Evolutionary conservation across 345 rosid species (phyloP).

Genomic region (Arabis hirsuta): DNA sequence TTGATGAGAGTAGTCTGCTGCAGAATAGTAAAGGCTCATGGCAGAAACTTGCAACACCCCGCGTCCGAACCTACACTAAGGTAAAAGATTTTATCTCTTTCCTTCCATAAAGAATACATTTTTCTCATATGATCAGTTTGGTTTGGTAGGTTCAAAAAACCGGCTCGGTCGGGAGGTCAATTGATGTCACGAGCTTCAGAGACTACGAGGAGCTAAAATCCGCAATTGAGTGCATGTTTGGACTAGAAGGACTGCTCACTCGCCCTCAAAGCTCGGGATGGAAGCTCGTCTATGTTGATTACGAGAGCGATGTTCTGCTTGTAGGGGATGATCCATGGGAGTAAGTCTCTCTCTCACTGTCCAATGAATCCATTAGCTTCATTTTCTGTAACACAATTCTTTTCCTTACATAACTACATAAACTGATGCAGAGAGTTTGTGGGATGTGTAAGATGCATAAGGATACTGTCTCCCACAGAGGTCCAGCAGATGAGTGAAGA

Average conservation of each 20-base stretch:
- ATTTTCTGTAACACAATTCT: background rate
- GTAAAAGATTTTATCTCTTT: constrained; percentile 39
- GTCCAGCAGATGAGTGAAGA: constrained; percentile 99
- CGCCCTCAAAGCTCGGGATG: constrained; percentile 83
- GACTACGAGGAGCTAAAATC: constrained; percentile 81
- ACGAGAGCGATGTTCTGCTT: constrained; percentile 91
- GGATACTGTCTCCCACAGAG: constrained; percentile 91
- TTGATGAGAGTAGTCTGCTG: constrained; percentile 73
- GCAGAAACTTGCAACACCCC: constrained; percentile 76
- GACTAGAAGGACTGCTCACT: constrained; percentile 84
- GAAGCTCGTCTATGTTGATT: constrained; percentile 96
- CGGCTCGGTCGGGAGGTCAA: constrained; percentile 97
- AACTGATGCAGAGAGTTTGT: constrained; percentile 74
- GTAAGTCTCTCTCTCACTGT: constrained; percentile 51
- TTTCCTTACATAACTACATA: constrained; percentile 9
- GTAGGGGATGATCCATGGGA: constrained; percentile 99
- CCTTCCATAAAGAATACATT: background rate
- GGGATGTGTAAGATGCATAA: constrained; percentile 96
- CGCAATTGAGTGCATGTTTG: constrained; percentile 94
- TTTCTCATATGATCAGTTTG: background rate
- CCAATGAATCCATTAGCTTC: background rate
- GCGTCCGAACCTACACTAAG: constrained; percentile 91
- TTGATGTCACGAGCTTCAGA: constrained; percentile 81
- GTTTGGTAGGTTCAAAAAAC: constrained; percentile 84
- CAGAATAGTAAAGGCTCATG: constrained; percentile 64